Evolutionary conservation across 192 early-diverging fungal species (phyloP).

Genomic region (Phycomyces blakesleeanus): DNA sequence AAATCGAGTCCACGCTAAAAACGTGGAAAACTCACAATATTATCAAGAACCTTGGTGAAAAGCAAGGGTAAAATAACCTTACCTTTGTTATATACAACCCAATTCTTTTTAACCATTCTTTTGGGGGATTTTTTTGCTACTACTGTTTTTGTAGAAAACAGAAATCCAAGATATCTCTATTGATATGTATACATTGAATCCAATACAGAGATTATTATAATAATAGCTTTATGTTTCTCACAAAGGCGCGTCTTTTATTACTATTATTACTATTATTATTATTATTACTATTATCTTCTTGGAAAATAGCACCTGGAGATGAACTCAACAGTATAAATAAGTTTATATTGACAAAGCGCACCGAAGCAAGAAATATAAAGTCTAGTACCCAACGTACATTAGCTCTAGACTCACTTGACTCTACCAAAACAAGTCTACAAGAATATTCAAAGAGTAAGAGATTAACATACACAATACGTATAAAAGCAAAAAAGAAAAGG

Average conservation of each 20-base stretch:
- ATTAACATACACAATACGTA: background rate
- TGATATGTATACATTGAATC: too few species aligned
- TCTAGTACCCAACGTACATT: background rate
- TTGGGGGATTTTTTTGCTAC: too few species aligned
- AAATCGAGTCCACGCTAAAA: too few species aligned
- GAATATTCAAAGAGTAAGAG: background rate
- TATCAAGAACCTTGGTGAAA: too few species aligned
- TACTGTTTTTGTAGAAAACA: too few species aligned
- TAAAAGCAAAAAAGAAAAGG: background rate
- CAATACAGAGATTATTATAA: too few species aligned
- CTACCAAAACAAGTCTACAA: background rate
- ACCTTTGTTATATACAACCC: too few species aligned
- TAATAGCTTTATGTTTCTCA: background rate
- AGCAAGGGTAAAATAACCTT: too few species aligned
- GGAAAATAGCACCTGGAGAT: background rate
- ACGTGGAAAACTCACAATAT: too few species aligned
- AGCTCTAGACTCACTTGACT: background rate
- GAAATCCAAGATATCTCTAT: too few species aligned
- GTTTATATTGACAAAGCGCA: background rate
- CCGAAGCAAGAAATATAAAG: background rate
- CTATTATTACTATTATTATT: background rate
- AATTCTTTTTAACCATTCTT: too few species aligned
- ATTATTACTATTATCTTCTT: background rate
- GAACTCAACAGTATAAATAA: background rate
- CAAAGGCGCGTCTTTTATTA: background rate